Evolutionary conservation across 2,329 filamentous ascomycete species (phyloP), one percentile per base, ranked within the genome.

Genomic region (Capronia epimyces): DNA sequence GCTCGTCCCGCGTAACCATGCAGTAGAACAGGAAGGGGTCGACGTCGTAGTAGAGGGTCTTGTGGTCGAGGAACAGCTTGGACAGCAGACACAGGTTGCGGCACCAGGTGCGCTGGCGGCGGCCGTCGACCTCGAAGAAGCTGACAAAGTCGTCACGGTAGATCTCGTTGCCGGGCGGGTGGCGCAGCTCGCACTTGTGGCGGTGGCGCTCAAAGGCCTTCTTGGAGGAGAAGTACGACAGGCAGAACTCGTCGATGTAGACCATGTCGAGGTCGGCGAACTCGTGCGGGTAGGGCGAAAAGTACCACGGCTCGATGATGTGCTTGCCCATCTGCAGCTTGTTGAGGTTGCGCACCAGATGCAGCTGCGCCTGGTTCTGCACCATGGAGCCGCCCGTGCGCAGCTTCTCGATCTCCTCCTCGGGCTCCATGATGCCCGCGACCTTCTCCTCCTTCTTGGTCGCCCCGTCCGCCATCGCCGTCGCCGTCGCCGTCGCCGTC

Each of bases 241-340:
- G 77, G 64, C 93, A 98, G 70, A 96, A 96, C 68, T 98, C 94
- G 78, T 94, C 96, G 62, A 98, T 91, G 71, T 87, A 96, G 59
- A 97, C 87, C 58, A 93, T 78, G 60, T 98, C 93, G 60, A 86
- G 86, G 61, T 93, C 86, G 18, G 85, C 84, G 66, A 95, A 97
- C 2, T 83, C 77, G 64, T 94, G 86, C 0, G 93, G 93, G 63
- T 98, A 98, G 0, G 93, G 93, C 3, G 89, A 95, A 72, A 98
- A 98, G 69, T 98, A 98, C 93, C 93, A 98, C 0, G 93, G 93
- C 66, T 95, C 94, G 37, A 98, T 81, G 63, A 96, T 89, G 66
- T 83, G 86, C 61, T 84, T 83, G 39, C 93, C 94, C 76, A 98
- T 97, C 66, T 97, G 91, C 2, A 98, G 84, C 60, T 86, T 90